Base-by-base conservation (phyloP, 1,284 basidiomycete genomes). In the Farysia itapuensis region DNA sequence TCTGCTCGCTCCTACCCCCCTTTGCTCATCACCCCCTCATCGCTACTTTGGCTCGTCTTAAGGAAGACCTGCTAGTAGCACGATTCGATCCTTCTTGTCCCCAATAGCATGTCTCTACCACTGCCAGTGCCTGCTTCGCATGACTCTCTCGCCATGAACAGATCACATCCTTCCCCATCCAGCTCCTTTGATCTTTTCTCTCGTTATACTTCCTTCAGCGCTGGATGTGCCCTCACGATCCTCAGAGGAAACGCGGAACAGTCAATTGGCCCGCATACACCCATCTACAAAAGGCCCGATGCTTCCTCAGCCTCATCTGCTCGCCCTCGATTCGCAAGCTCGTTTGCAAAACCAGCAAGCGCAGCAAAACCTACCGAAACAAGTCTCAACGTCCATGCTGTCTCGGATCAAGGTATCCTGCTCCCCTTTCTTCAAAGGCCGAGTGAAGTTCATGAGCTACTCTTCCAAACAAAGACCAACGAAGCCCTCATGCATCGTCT, bases 371-470 rank as follows among this genome's bases (percentile, higher is more conserved):
- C 33, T 11, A 45, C 49, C 32, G 58, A 56, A 28, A 50, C 51
- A 4, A 50, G 43, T 33, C 51, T 61, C 41, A 48, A 52, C n/a
- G 36, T 61, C 25, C 58, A 61, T 36, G 39, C 48, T 12, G 26
- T 61, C 32, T 43, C 51, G 6, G 52, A 61, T 24, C 19, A 47
- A n/a, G 52, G 58, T 13, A 38, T 63, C 42, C 43, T 66, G 3
- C 51, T 66, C 4, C 64, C 64, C 32, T 66, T 66, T 32, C 47
- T 66, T 30, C 36, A 66, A 11, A 53, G 64, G 24, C 53, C 58
- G 5, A 33, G 16, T 12, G 64, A 66, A 21, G 58, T 63, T 11
- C 45, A 46, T 22, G 50, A 58, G 36, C 45, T 66, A 7, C 45
- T 60, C 26, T 61, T 61, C 19, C 47, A 56, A 2, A 61, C 48